These are phyloP conservation scores for Typha latifolia DNA, from an alignment of 176 grass and related monocot genomes.

Conservation along the genomic window DNA sequence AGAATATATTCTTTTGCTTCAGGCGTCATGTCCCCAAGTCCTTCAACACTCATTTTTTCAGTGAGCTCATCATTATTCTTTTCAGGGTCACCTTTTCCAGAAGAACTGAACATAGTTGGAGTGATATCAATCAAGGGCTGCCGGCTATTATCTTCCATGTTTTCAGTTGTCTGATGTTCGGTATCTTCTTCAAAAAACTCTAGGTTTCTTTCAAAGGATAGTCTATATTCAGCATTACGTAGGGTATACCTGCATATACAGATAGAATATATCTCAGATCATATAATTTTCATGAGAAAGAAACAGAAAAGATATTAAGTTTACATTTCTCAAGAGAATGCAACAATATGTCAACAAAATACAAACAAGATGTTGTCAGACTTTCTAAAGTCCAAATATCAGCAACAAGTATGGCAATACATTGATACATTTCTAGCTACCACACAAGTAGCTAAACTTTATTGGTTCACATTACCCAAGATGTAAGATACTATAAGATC, in stretches of 20 bases:
- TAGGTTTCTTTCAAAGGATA: conserved; percentile 89
- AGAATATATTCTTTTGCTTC: conserved; percentile 66
- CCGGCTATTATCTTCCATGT: conserved; percentile 25
- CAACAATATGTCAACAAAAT: background rate
- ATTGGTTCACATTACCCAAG: too few species aligned
- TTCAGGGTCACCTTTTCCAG: conserved; percentile 29
- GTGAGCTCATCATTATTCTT: conserved; percentile 30
- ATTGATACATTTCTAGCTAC: too few species aligned
- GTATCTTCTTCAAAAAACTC: conserved; percentile 53
- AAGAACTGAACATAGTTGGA: conserved; percentile 39
- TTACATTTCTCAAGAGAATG: background rate
- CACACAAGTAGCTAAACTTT: too few species aligned
- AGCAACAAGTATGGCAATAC: too few species aligned
- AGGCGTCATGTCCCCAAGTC: conserved; percentile 50
- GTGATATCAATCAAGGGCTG: conserved; percentile 38
- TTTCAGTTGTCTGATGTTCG: conserved; percentile 35
- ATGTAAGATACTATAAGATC: too few species aligned
- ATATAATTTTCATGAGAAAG: background rate
- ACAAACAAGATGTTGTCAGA: background rate
- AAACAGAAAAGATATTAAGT: background rate
- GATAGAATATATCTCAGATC: conserved; percentile 5
- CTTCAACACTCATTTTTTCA: conserved; percentile 36
- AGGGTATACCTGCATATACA: conserved; percentile 63
- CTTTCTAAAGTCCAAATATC: too few species aligned
- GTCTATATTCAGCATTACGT: conserved; percentile 84